Conservation (phyloP, 345 rosid genomes). For the Limnanthes douglasii region DNA sequence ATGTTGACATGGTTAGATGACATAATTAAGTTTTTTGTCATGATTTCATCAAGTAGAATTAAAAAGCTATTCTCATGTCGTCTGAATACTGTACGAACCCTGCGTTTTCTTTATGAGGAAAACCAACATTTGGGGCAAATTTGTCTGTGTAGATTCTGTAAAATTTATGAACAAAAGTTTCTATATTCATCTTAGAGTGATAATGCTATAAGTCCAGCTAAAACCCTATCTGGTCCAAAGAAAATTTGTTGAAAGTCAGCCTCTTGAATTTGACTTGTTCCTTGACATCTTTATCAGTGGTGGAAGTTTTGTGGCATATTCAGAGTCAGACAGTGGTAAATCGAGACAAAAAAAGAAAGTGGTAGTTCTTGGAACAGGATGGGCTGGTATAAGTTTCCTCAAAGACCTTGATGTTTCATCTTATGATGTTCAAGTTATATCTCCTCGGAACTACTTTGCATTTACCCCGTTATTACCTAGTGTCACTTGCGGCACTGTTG, state of each 20-base stretch:
- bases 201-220: background rate
- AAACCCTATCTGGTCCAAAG: background rate
- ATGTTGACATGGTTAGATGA: background rate
- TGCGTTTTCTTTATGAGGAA: background rate
- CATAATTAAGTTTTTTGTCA: slow-evolving; percentile 1
- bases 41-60: too few relatives aligned
- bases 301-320: slow-evolving; percentile 56
- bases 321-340: slow-evolving; percentile 33
- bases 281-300: slow-evolving; percentile 29
- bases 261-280: background rate
- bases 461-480: slow-evolving; percentile 92
- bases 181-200: background rate
- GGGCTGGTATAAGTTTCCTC: slow-evolving; percentile 92
- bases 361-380: slow-evolving; percentile 93
- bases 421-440: slow-evolving; percentile 75
- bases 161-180: too few relatives aligned
- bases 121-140: background rate
- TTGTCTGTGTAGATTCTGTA: background rate
- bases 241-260: background rate
- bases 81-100: background rate
- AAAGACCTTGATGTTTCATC: slow-evolving; percentile 55
- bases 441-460: slow-evolving; percentile 92
- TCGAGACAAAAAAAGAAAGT: slow-evolving; percentile 52
- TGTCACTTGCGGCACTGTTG: slow-evolving; percentile 94
- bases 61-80: background rate